A percentile compares a stretch with the other conserved stretches of the same genome.
Conservation (phyloP, 2,329 filamentous ascomycete genomes). For the Fusarium marasasianum region DNA sequence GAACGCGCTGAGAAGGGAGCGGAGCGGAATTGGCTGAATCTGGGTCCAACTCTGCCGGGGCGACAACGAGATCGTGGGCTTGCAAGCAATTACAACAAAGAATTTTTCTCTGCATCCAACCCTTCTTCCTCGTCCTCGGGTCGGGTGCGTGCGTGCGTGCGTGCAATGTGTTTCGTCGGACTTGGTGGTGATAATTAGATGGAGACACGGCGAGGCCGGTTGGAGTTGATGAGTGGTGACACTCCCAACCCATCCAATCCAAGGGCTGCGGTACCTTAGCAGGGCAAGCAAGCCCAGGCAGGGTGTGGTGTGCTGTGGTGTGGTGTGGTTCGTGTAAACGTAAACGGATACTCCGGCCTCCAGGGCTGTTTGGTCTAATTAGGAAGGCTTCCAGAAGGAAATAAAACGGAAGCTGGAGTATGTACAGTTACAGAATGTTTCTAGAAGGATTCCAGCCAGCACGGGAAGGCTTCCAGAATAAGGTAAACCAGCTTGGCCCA, state of each 20-base stretch:
- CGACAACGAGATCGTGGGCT: constrained; percentile 8
- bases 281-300: too few species aligned
- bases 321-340: constrained; percentile 27
- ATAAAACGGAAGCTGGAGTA: neutral
- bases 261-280: neutral
- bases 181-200: constrained; percentile 36
- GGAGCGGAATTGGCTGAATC: constrained; percentile 15
- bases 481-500: neutral
- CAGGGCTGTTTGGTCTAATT: constrained; percentile 4
- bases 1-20: constrained; percentile 16
- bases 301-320: too few species aligned
- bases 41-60: constrained; percentile 9
- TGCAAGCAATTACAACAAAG: constrained; percentile 10
- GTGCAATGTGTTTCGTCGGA: neutral
- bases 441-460: constrained; percentile 31
- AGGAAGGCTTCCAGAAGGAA: constrained; percentile 42
- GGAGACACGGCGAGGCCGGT: constrained; percentile 44
- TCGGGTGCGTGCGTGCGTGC: neutral
- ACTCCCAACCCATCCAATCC: constrained; percentile 10
- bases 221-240: constrained; percentile 34
- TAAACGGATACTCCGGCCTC: neutral
- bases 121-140: neutral
- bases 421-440: constrained; percentile 7
- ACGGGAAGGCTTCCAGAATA: neutral
- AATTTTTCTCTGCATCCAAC: constrained; percentile 2